These are phyloP conservation scores for Aspergillus sclerotioniger DNA, from an alignment of 495 filamentous ascomycete species.

Conservation along the genomic window DNA sequence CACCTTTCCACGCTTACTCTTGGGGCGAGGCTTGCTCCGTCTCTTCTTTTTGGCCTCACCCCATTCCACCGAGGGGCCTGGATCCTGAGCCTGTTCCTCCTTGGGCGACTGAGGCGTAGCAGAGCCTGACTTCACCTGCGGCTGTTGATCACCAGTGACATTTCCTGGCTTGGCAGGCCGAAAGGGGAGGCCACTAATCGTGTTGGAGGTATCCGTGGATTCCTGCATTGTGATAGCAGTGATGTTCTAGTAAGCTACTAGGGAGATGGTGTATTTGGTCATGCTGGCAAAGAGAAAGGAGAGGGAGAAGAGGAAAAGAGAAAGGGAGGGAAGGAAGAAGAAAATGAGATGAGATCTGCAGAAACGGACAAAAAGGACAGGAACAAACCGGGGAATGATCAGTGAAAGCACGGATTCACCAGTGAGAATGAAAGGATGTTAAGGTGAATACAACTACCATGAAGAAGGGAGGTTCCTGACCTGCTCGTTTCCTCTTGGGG, in stretches of 20 bases:
- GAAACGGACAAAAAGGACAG: not conserved
- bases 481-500: too few relatives aligned
- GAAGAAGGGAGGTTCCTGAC: too few relatives aligned
- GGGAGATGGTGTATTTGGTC: not conserved
- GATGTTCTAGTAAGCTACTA: too few relatives aligned
- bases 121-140: not conserved
- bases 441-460: too few relatives aligned
- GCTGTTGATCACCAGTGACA: not conserved
- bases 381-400: not conserved
- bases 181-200: not conserved
- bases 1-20: conserved; percentile 49
- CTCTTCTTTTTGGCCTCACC: conserved; percentile 28
- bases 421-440: too few relatives aligned
- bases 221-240: not conserved
- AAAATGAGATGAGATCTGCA: not conserved
- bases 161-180: not conserved
- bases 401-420: not conserved
- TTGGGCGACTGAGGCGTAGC: not conserved
- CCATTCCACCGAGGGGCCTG: conserved; percentile 13
- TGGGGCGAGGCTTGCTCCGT: conserved; percentile 35
- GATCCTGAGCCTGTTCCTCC: conserved; percentile 9
- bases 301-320: not conserved
- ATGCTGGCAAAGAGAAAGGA: not conserved
- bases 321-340: not conserved
- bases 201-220: not conserved